Conservation (phyloP, 768 basidiomycete genomes). For the Dacryopinax spathularia region DNA sequence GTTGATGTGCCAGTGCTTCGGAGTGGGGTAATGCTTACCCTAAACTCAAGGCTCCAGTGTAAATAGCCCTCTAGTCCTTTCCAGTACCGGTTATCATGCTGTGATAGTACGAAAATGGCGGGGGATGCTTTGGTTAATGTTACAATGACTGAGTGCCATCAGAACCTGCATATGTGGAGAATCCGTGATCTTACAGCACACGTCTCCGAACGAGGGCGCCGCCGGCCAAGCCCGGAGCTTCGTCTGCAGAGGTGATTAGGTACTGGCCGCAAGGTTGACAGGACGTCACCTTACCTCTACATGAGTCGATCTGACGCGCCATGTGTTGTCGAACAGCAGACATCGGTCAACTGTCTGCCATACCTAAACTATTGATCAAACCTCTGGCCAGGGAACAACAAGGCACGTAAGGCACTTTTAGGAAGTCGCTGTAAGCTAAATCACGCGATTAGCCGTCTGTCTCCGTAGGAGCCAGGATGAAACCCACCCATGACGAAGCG, state of each 20-base stretch:
- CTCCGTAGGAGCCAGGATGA: not conserved
- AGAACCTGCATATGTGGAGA: too few relatives aligned
- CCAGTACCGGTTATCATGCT: not conserved
- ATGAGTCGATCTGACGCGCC: not conserved
- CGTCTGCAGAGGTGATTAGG: not conserved
- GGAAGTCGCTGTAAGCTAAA: not conserved
- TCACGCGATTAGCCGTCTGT: not conserved
- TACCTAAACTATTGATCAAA: not conserved
- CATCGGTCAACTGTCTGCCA: not conserved
- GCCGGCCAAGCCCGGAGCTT: not conserved
- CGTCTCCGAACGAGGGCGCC: not conserved
- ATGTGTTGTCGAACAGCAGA: not conserved
- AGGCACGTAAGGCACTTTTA: not conserved
- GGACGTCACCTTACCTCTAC: not conserved
- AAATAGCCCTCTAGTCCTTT: not conserved
- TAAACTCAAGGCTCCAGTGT: not conserved
- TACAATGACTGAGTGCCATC: not conserved
- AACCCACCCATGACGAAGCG: conserved; percentile 37
- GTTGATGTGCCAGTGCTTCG: too few relatives aligned
- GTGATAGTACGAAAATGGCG: not conserved
- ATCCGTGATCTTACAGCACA: not conserved
- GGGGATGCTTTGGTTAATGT: not conserved
- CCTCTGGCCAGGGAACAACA: not conserved
- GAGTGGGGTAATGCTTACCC: not conserved
- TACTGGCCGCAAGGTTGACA: not conserved